Percentiles rank a stretch among this genome's conserved stretches.
phyloP scores from a whole-genome alignment of 371 early-diverging fungal genomes.

The Mucor ambiguus region DNA sequence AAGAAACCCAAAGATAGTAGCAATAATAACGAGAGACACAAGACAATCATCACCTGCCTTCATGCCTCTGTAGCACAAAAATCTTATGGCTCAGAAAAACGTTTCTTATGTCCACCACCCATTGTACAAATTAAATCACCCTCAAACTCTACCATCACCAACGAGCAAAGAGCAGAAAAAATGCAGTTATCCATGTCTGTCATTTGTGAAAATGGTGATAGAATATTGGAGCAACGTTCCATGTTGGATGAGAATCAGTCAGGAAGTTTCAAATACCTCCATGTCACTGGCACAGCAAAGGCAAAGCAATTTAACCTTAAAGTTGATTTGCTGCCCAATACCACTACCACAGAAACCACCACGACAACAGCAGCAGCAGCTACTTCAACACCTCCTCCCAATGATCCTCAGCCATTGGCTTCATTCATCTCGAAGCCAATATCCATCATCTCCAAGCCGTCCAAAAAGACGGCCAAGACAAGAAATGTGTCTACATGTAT shows the following conservation, averaged over 20 bases:
- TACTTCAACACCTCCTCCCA: not conserved
- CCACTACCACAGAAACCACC: not conserved
- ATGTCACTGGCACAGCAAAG: constrained; percentile 78
- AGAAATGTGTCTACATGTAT: constrained; percentile 78
- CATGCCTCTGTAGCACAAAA: constrained; percentile 83
- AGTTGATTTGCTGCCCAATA: constrained; percentile 50
- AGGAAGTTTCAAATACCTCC: constrained; percentile 69
- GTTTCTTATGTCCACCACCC: constrained; percentile 88
- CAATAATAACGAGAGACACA: constrained; percentile 15
- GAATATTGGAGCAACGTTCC: constrained; percentile 54
- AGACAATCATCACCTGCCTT: constrained; percentile 60
- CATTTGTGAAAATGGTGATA: constrained; percentile 56
- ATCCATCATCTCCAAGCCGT: constrained; percentile 84
- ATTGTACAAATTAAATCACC: constrained; percentile 49
- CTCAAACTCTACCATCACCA: constrained; percentile 39
- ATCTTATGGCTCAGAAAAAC: constrained; percentile 88
- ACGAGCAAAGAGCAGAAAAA: constrained; percentile 24
- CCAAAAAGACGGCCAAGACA: constrained; percentile 82
- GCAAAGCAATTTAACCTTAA: constrained; percentile 77
- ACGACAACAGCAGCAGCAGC: not conserved
- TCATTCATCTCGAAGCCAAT: constrained; percentile 73
- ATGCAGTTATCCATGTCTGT: constrained; percentile 67
- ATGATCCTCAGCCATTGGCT: constrained; percentile 32
- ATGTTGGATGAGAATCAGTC: constrained; percentile 56
- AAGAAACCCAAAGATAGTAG: constrained; percentile 6